Conservation (phyloP, 1,284 basidiomycete genomes). For the Tilletiopsis washingtonensis region DNA sequence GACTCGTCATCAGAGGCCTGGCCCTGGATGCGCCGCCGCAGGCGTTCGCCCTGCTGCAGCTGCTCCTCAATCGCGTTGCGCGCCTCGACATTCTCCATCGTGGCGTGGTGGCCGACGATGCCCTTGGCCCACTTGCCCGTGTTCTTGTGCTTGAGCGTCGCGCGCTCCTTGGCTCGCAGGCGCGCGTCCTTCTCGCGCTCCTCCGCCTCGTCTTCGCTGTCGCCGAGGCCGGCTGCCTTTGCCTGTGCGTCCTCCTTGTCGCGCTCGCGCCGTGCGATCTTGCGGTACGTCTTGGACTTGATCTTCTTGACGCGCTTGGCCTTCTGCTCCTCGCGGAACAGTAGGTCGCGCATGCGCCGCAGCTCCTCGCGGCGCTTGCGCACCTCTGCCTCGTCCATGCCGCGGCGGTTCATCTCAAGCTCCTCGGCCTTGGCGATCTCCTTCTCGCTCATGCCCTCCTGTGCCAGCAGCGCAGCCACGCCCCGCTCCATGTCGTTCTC, state of each 20-base stretch:
- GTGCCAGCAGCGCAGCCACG: conserved; percentile 43
- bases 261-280: conserved; percentile 70
- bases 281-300: conserved; percentile 87
- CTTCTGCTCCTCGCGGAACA: conserved; percentile 87
- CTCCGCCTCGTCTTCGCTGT: conserved; percentile 46
- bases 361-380: conserved; percentile 70
- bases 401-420: conserved; percentile 63
- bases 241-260: conserved; percentile 53
- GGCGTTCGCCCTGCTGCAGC: conserved; percentile 21
- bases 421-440: conserved; percentile 69
- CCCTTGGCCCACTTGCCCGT: conserved; percentile 45
- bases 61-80: conserved; percentile 37
- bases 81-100: conserved; percentile 27
- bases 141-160: conserved; percentile 47
- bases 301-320: conserved; percentile 88
- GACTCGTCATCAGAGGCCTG: conserved; percentile 11
- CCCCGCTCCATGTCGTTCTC: conserved; percentile 29
- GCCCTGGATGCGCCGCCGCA: conserved; percentile 32
- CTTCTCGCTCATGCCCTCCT: conserved; percentile 53
- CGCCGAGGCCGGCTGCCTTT: conserved; percentile 3
- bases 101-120: conserved; percentile 15
- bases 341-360: conserved; percentile 78
- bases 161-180: conserved; percentile 49
- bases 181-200: conserved; percentile 57
- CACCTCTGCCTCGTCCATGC: conserved; percentile 71